Percentiles rank a stretch among this genome's conserved stretches.
phyloP scores from a whole-genome alignment of 805 yeast species.

The Pichia membranifaciens region DNA sequence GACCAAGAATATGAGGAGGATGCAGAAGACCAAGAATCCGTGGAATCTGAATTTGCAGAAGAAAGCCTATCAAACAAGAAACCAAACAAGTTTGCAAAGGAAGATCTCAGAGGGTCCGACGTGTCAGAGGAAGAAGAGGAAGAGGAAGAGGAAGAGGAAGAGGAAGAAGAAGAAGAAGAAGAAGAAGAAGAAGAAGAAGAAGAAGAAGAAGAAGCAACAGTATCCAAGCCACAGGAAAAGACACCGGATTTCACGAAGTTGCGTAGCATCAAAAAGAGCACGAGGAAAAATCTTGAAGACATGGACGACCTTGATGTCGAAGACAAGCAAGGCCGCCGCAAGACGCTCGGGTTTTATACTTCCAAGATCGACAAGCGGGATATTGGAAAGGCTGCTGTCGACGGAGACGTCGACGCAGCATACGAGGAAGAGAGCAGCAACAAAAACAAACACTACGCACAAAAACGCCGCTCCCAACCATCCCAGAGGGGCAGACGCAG shows the following conservation, averaged over 20 bases:
- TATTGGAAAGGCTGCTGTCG: background rate
- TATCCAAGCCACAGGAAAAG: too few species aligned
- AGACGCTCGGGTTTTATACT: conserved; percentile 88
- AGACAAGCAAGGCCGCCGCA: conserved; percentile 75
- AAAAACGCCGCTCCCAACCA: too few species aligned
- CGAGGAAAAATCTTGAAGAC: conserved; percentile 45
- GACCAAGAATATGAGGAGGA: conserved; percentile 22
- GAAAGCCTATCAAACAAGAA: too few species aligned
- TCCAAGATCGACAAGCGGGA: conserved; percentile 67
- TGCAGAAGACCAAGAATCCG: conserved; percentile 24
- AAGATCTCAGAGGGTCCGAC: conserved; percentile 18
- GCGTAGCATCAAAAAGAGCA: conserved; percentile 43
- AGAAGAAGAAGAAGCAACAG: background rate
- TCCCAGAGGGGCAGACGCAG: background rate
- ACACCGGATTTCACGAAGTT: conserved; percentile 18
- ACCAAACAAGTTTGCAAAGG: too few species aligned
- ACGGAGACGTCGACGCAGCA: conserved; percentile 11
- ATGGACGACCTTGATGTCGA: conserved; percentile 80
- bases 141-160: conserved; percentile 23
- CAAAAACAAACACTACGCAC: background rate
- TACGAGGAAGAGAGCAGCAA: conserved; percentile 3
- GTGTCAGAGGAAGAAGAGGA: conserved; percentile 13
- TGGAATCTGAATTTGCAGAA: conserved; percentile 17
- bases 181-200: conserved; percentile 11
- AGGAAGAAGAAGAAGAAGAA: conserved; percentile 20